These are phyloP conservation scores for Botrytis cinerea DNA, from an alignment of 2,329 filamentous ascomycete species.

Conservation along the genomic window DNA sequence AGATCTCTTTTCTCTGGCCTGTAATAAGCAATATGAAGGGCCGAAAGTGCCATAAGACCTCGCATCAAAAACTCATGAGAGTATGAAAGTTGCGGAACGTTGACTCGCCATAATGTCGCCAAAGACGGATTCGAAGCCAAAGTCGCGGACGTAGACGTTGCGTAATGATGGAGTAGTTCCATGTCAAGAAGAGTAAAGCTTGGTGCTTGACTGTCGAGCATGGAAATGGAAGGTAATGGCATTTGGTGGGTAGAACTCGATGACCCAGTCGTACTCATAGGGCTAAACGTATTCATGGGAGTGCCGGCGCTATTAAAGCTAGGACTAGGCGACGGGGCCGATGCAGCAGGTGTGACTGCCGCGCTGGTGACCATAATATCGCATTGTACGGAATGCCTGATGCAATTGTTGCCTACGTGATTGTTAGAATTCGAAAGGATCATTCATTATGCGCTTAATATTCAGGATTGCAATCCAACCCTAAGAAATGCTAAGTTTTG, in stretches of 20 bases:
- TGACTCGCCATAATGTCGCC: slow-evolving; percentile 50
- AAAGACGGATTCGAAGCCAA: slow-evolving; percentile 47
- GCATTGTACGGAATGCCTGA: slow-evolving; percentile 46
- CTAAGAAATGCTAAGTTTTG: background rate
- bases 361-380: slow-evolving; percentile 31
- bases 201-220: slow-evolving; percentile 1
- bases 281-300: slow-evolving; percentile 15
- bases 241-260: background rate
- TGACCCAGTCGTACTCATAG: slow-evolving; percentile 5
- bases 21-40: slow-evolving; percentile 51
- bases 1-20: slow-evolving; percentile 44
- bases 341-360: slow-evolving; percentile 9
- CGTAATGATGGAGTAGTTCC: slow-evolving; percentile 56
- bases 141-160: slow-evolving; percentile 51
- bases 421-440: background rate
- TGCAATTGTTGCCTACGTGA: slow-evolving; percentile 42
- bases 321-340: background rate
- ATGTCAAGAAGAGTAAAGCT: slow-evolving; percentile 45
- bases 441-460: background rate
- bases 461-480: background rate
- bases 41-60: slow-evolving; percentile 51
- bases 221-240: slow-evolving; percentile 14
- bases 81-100: slow-evolving; percentile 50
- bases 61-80: slow-evolving; percentile 51
- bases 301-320: background rate